phyloP scores from a whole-genome alignment of 768 basidiomycete species.

The Rickenella mellea region DNA sequence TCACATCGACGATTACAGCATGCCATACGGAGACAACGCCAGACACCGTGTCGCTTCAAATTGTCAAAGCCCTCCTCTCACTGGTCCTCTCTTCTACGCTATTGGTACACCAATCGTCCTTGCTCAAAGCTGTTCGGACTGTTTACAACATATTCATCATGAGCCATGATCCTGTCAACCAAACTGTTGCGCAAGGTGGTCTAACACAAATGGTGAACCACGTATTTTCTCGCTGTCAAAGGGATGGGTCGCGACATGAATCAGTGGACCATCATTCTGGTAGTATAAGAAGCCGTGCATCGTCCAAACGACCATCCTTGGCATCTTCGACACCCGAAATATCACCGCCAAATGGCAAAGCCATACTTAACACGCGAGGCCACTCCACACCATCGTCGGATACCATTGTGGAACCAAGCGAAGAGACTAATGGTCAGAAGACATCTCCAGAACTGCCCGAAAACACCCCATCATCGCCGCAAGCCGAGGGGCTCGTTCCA shows the following conservation, averaged over 20 bases:
- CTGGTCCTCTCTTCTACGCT: slow-evolving; percentile 80
- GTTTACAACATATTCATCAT: slow-evolving; percentile 98
- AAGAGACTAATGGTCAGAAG: too few relatives aligned
- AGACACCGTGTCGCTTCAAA: slow-evolving; percentile 88
- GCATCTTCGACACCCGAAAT: slow-evolving; percentile 10
- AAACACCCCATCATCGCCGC: too few relatives aligned
- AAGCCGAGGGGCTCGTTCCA: too few relatives aligned
- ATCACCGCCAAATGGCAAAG: neutral
- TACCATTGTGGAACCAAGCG: too few relatives aligned
- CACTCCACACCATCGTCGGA: too few relatives aligned
- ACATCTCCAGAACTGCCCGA: too few relatives aligned
- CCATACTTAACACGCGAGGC: slow-evolving; percentile 8
- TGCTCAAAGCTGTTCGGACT: slow-evolving; percentile 92
- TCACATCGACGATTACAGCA: slow-evolving; percentile 89
- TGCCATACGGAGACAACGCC: slow-evolving; percentile 84
- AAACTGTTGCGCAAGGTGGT: slow-evolving; percentile 97
- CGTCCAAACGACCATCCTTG: slow-evolving; percentile 11
- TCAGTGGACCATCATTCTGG: slow-evolving; percentile 3
- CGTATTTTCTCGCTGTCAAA: slow-evolving; percentile 76
- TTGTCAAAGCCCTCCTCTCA: slow-evolving; percentile 89
- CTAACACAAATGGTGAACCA: slow-evolving; percentile 98
- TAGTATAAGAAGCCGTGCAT: slow-evolving; percentile 8
- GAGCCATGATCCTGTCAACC: slow-evolving; percentile 83
- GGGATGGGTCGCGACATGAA: slow-evolving; percentile 11
- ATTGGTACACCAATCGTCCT: slow-evolving; percentile 89